Evolutionary conservation across 768 basidiomycete species (phyloP).

Genomic region (Kwoniella sp.): DNA sequence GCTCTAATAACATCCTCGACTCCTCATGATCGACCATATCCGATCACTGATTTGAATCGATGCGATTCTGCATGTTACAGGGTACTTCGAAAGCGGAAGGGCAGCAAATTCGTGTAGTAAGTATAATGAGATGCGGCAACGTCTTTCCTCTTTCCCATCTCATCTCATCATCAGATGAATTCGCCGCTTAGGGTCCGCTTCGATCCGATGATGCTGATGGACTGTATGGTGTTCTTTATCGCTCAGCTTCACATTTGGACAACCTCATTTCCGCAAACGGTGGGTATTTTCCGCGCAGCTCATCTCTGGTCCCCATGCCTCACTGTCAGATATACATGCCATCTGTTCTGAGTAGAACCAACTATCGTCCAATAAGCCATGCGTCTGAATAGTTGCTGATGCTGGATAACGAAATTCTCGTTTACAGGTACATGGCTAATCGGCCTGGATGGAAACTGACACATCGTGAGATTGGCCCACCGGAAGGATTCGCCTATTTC

Average conservation of each 20-base stretch:
- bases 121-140: too few relatives aligned
- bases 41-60: too few relatives aligned
- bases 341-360: background rate
- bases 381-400: too few relatives aligned
- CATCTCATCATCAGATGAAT: too few relatives aligned
- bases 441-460: slow-evolving; percentile 41
- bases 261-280: slow-evolving; percentile 57
- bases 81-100: slow-evolving; percentile 45
- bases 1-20: too few relatives aligned
- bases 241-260: slow-evolving; percentile 54
- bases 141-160: background rate
- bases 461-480: slow-evolving; percentile 49
- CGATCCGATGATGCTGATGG: too few relatives aligned
- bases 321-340: background rate
- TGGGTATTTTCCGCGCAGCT: slow-evolving; percentile 16
- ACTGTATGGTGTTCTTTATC: too few relatives aligned
- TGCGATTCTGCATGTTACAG: too few relatives aligned
- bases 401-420: too few relatives aligned
- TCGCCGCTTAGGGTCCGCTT: too few relatives aligned
- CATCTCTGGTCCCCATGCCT: background rate
- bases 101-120: slow-evolving; percentile 54
- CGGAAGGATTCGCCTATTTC: slow-evolving; percentile 55
- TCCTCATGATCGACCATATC: too few relatives aligned
- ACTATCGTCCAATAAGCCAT: too few relatives aligned
- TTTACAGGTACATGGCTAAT: slow-evolving; percentile 43